Conservation (phyloP, 1,284 basidiomycete species). For the Tetrapyrgos nigripes region DNA sequence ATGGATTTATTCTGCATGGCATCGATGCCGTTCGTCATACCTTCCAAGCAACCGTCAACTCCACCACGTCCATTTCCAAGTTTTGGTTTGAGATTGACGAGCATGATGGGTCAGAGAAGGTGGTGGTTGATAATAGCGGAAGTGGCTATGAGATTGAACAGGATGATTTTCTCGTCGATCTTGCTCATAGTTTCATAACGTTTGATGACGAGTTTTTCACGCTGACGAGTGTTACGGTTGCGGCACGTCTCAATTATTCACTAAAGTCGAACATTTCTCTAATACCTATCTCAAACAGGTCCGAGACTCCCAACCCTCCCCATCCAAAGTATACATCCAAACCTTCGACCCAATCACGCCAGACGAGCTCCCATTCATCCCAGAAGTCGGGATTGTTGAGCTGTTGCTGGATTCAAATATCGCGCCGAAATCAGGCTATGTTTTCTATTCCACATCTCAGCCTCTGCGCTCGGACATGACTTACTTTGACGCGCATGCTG, state of each 20-base stretch:
- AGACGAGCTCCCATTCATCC: neutral
- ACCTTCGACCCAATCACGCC: neutral
- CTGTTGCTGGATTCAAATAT: neutral
- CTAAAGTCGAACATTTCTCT: neutral
- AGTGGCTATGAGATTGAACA: conserved; percentile 7
- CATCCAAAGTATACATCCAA: neutral
- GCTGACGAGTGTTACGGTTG: neutral
- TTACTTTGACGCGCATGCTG: neutral
- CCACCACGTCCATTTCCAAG: conserved; percentile 5
- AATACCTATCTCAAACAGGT: neutral
- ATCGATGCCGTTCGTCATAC: neutral
- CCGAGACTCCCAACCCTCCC: neutral
- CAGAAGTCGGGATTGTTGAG: neutral
- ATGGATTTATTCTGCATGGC: neutral
- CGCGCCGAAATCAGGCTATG: neutral
- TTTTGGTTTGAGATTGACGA: conserved; percentile 7
- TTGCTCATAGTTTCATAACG: neutral
- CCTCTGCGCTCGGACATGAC: neutral
- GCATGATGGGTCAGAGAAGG: neutral
- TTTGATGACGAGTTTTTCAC: neutral
- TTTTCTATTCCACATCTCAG: neutral
- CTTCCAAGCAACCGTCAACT: conserved; percentile 5
- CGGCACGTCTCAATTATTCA: neutral
- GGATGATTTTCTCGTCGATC: conserved; percentile 4
- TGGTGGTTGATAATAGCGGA: conserved; percentile 10